Evolutionary conservation across 169 alveolate species (phyloP).

Genomic region (Cryptosporidium ryanae): DNA sequence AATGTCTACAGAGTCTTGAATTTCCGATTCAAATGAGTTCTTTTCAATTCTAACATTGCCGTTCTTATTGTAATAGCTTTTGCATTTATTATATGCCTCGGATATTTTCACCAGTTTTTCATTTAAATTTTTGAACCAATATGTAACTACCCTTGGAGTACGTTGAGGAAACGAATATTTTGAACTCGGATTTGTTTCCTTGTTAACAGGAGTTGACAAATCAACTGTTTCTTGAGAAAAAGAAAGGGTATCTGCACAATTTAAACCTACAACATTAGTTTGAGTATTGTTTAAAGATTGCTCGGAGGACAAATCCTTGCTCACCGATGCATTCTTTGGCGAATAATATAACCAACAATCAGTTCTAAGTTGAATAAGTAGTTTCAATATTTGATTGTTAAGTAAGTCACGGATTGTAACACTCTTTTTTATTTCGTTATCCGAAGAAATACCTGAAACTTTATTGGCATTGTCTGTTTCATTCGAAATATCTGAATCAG

Average conservation of each 20-base stretch:
- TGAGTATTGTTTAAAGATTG: neutral
- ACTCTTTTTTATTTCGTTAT: slow-evolving; percentile 1
- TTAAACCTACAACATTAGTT: slow-evolving; percentile 12
- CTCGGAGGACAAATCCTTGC: neutral
- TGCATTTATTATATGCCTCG: slow-evolving; percentile 36
- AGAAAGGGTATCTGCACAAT: neutral
- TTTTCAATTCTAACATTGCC: slow-evolving; percentile 52
- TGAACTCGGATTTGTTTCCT: neutral
- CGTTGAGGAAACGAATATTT: slow-evolving; percentile 31
- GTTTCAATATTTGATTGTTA: slow-evolving; percentile 38
- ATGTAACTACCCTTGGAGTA: slow-evolving; percentile 59
- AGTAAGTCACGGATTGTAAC: slow-evolving; percentile 39
- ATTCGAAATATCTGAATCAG: neutral
- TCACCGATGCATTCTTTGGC: slow-evolving; percentile 8
- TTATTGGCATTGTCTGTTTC: neutral
- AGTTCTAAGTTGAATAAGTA: slow-evolving; percentile 37
- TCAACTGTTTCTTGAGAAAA: slow-evolving; percentile 43
- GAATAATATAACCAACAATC: slow-evolving; percentile 68
- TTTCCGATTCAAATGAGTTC: neutral
- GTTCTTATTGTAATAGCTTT: slow-evolving; percentile 42
- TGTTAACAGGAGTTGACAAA: slow-evolving; percentile 30
- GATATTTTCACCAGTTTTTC: slow-evolving; percentile 16
- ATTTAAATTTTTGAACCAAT: slow-evolving; percentile 51
- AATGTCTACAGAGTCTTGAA: slow-evolving; percentile 1
- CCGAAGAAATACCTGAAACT: neutral